Conservation (phyloP, 2,329 filamentous ascomycete species). For the Penicillium sp. region DNA sequence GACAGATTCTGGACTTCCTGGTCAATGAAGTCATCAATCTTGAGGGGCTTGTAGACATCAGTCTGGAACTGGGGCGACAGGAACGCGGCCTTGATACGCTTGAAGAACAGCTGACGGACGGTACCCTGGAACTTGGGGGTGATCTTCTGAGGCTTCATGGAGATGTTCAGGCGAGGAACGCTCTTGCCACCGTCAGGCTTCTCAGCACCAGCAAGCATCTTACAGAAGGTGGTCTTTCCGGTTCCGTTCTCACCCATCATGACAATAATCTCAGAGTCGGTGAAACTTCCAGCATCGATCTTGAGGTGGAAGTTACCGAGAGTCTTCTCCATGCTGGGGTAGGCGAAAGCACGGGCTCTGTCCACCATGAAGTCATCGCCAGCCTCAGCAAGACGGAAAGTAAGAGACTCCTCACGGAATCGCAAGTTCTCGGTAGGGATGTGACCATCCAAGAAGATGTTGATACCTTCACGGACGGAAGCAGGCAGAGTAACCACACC, state of each 20-base stretch:
- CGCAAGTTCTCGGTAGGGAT: constrained; percentile 97
- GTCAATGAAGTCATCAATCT: constrained; percentile 97
- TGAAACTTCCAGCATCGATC: constrained; percentile 78
- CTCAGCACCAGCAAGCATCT: constrained; percentile 81
- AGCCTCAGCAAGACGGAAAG: constrained; percentile 85
- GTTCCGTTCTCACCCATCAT: constrained; percentile 99
- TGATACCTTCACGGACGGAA: constrained; percentile 97
- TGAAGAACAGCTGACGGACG: constrained; percentile 96
- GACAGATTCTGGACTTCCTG: constrained; percentile 99
- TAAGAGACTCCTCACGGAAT: constrained; percentile 92
- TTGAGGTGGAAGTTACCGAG: constrained; percentile 77
- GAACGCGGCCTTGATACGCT: constrained; percentile 97
- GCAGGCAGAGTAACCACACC: constrained; percentile 93
- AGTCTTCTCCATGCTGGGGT: constrained; percentile 87
- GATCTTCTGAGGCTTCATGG: constrained; percentile 99
- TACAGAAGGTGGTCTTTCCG: constrained; percentile 98
- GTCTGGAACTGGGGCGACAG: constrained; percentile 97
- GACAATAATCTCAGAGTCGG: constrained; percentile 95
- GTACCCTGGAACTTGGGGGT: constrained; percentile 96
- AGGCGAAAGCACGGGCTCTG: constrained; percentile 73
- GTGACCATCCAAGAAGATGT: constrained; percentile 96
- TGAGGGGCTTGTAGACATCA: constrained; percentile 98
- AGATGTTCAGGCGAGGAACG: no score
- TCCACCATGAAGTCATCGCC: constrained; percentile 80
- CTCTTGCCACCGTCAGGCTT: no score